Percentiles rank a stretch among this genome's conserved stretches.
phyloP scores from a whole-genome alignment of 2,329 filamentous ascomycete genomes.

The Exophiala viscosa region DNA sequence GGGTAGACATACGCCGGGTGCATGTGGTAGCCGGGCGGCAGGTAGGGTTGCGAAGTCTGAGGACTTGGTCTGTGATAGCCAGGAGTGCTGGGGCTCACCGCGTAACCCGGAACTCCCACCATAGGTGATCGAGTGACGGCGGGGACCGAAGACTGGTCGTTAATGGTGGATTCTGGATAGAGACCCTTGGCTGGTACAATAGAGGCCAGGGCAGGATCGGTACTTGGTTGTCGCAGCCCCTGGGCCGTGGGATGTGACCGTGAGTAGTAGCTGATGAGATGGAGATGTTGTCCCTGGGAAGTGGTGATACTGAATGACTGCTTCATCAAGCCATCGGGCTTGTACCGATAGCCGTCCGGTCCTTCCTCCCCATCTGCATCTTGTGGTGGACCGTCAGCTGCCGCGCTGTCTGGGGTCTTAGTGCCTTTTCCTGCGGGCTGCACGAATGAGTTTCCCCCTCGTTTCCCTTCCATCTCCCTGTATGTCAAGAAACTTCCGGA shows the following conservation, averaged over 20 bases:
- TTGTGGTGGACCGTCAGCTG: conserved; percentile 68
- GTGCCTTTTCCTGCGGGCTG: conserved; percentile 54
- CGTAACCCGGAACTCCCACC: conserved; percentile 53
- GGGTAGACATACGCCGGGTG: conserved; percentile 40
- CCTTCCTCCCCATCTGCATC: conserved; percentile 65
- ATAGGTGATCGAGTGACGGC: conserved; percentile 73
- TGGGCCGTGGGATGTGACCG: conserved; percentile 69
- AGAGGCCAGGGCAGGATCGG: conserved; percentile 72
- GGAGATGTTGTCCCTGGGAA: conserved; percentile 80
- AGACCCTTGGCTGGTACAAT: conserved; percentile 89
- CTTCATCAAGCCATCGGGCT: conserved; percentile 97
- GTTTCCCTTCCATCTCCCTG: conserved; percentile 97
- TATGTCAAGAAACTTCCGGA: conserved; percentile 98
- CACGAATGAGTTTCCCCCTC: conserved; percentile 69
- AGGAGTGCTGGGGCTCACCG: conserved; percentile 50
- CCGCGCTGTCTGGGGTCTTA: conserved; percentile 80
- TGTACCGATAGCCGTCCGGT: conserved; percentile 88
- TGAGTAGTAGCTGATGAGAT: conserved; percentile 96
- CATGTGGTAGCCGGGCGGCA: conserved; percentile 31
- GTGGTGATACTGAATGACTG: conserved; percentile 99
- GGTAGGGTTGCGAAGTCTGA: conserved; percentile 39
- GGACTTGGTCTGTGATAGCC: conserved; percentile 49
- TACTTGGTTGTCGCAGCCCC: conserved; percentile 75
- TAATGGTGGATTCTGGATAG: conserved; percentile 93
- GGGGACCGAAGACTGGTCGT: conserved; percentile 75